Conservation (phyloP, 257 asterid species). For the Nicotiana attenuata region DNA sequence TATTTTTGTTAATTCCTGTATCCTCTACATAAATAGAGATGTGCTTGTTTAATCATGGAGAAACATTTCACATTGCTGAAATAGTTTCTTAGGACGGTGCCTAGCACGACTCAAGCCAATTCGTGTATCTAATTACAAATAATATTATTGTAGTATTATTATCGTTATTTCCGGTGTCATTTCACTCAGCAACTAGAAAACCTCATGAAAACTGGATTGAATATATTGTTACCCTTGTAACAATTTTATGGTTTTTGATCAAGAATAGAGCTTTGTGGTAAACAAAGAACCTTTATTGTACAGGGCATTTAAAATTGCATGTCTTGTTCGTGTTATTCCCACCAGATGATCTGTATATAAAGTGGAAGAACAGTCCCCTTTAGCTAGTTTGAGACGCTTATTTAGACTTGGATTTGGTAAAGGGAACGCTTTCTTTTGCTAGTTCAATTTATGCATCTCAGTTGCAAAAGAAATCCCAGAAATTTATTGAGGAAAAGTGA, state of each 20-base stretch:
- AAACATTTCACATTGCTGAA: no score
- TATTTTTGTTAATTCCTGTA: no score
- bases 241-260: conserved; percentile 4
- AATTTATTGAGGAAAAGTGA: neutral
- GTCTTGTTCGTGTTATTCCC: neutral
- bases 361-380: neutral
- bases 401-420: neutral
- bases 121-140: no score
- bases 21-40: no score
- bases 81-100: no score
- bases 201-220: neutral
- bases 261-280: conserved; percentile 10
- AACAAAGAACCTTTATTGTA: conserved; percentile 8
- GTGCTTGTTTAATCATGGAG: no score
- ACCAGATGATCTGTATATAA: neutral
- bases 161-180: no score
- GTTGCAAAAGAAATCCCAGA: neutral
- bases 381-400: neutral
- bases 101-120: no score
- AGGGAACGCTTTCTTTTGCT: neutral
- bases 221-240: conserved; percentile 7
- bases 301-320: neutral
- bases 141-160: no score
- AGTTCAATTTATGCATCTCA: neutral
- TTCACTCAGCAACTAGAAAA: conserved; percentile 14